Evolutionary conservation across 768 basidiomycete genomes (phyloP).

Genomic region (Rhizopogon vinicolor): DNA sequence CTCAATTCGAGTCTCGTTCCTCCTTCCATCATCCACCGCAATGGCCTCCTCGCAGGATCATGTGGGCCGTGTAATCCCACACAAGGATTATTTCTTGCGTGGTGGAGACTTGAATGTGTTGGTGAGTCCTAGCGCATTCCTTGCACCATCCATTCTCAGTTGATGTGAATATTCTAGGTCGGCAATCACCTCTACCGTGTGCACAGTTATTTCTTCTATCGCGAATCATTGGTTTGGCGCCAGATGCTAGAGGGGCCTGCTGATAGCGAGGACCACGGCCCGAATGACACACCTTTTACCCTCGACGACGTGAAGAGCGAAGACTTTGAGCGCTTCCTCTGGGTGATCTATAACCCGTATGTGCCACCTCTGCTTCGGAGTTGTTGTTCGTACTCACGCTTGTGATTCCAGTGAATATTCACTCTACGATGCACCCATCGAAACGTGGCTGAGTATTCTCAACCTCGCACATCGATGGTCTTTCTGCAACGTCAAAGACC

Average conservation of each 20-base stretch:
- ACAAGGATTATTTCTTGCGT: constrained; percentile 43
- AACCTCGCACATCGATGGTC: constrained; percentile 49
- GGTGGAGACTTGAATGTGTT: constrained; percentile 53
- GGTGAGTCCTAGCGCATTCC: constrained; percentile 28
- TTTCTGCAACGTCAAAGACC: constrained; percentile 46
- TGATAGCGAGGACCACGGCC: neutral
- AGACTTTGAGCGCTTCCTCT: constrained; percentile 44
- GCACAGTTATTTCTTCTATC: constrained; percentile 33
- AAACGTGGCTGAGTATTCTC: constrained; percentile 54
- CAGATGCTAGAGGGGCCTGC: constrained; percentile 12
- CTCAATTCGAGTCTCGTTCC: neutral
- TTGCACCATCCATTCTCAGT: neutral
- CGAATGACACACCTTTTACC: constrained; percentile 5
- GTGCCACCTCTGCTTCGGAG: constrained; percentile 5
- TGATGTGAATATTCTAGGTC: constrained; percentile 20
- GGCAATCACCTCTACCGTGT: constrained; percentile 27
- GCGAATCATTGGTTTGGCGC: constrained; percentile 29
- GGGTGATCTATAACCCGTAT: constrained; percentile 56
- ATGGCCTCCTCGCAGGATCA: constrained; percentile 1
- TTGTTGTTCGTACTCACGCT: neutral
- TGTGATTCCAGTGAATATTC: constrained; percentile 43
- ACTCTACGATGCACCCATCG: constrained; percentile 42
- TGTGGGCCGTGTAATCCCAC: constrained; percentile 16
- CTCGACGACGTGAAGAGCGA: constrained; percentile 26
- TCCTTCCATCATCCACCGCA: neutral